Conservation (phyloP, 2,329 filamentous ascomycete genomes). For the Aspergillus fumigatiaffinis region DNA sequence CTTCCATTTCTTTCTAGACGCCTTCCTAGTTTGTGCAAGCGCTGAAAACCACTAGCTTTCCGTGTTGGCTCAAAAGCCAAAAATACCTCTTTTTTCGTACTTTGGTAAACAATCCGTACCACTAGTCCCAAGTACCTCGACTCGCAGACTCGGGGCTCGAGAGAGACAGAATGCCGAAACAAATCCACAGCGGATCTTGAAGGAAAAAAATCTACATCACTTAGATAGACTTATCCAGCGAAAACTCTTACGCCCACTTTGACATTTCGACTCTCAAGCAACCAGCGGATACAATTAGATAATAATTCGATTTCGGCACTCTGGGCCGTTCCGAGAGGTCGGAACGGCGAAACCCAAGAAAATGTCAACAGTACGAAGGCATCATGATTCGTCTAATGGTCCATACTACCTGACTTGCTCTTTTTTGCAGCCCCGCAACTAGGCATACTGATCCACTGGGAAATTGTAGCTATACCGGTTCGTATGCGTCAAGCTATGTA, state of each 20-base stretch:
- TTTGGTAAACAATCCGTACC: not conserved
- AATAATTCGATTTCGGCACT: not conserved
- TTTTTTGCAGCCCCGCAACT: not conserved
- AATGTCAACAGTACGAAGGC: not conserved
- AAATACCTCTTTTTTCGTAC: not conserved
- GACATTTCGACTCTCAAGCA: not conserved
- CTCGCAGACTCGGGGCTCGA: not conserved
- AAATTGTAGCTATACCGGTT: not conserved
- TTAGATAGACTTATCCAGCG: not conserved
- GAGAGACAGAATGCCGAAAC: not conserved
- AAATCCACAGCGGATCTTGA: constrained; percentile 20
- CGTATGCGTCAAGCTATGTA: not conserved
- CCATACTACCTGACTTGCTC: not conserved
- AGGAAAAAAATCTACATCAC: not conserved
- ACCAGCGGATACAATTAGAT: not conserved
- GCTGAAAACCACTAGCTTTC: not conserved
- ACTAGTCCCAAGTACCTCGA: not conserved
- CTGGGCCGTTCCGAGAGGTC: not conserved
- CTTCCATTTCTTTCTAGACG: not conserved
- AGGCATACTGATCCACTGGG: not conserved
- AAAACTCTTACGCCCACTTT: not conserved
- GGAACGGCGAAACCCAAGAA: not conserved
- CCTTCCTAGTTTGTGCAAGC: not conserved
- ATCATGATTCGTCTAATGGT: not conserved
- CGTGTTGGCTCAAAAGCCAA: not conserved